Percentiles rank a stretch among this genome's conserved stretches.
Evolutionary conservation across 2,329 filamentous ascomycete genomes (phyloP).

Genomic region (Coniochaeta pulveracea): DNA sequence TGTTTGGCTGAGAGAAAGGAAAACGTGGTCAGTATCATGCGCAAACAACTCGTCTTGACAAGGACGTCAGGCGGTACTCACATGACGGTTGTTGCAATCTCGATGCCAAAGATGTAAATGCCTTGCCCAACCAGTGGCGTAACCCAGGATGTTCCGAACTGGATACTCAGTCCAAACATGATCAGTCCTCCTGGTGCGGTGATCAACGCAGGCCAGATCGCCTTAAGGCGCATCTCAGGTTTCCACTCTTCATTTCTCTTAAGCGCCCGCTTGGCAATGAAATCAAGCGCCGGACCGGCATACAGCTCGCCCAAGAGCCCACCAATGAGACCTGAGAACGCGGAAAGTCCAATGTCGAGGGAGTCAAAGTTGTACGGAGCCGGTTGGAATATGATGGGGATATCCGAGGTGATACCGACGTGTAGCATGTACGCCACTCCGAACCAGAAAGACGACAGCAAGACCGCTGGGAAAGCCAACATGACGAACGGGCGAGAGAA

Average conservation of each 20-base stretch:
- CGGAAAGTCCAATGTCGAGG: conserved; percentile 5
- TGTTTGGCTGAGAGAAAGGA: conserved; percentile 5
- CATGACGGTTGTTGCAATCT: conserved; percentile 7
- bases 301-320: conserved; percentile 5
- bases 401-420: conserved; percentile 6
- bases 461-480: conserved; percentile 5
- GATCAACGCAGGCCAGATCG: conserved; percentile 4
- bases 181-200: background rate
- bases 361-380: conserved; percentile 5
- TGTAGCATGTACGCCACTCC: conserved; percentile 7
- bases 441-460: conserved; percentile 7
- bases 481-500: conserved; percentile 6
- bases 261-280: conserved; percentile 5
- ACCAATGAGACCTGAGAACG: conserved; percentile 7
- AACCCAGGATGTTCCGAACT: conserved; percentile 5
- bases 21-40: too few relatives aligned
- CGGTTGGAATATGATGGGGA: conserved; percentile 5
- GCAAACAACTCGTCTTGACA: background rate
- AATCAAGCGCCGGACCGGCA: conserved; percentile 5
- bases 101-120: conserved; percentile 7
- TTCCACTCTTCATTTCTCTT: conserved; percentile 4
- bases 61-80: background rate
- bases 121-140: conserved; percentile 5
- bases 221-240: conserved; percentile 5
- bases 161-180: conserved; percentile 6